Conservation (phyloP, 768 basidiomycete species). For the Lyophyllum atratum region DNA sequence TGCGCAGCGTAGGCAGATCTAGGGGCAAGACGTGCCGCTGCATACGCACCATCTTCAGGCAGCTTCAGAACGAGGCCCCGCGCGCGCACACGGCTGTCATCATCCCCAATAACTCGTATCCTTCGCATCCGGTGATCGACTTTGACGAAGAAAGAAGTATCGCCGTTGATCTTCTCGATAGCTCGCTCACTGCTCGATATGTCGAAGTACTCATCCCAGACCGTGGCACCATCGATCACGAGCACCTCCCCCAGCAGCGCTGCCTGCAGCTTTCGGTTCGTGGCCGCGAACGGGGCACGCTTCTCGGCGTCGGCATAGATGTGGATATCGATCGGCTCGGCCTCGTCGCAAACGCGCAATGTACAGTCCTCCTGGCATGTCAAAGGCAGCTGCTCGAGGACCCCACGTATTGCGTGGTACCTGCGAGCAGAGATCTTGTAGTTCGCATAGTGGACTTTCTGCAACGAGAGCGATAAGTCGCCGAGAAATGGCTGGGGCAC, state of each 20-base stretch:
- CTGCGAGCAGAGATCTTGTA: constrained; percentile 35
- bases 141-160: constrained; percentile 36
- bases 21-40: constrained; percentile 37
- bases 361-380: constrained; percentile 28
- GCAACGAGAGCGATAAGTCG: constrained; percentile 34
- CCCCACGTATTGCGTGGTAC: constrained; percentile 35
- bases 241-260: constrained; percentile 39
- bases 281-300: constrained; percentile 31
- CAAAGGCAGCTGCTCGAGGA: constrained; percentile 35
- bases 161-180: constrained; percentile 37
- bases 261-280: constrained; percentile 37
- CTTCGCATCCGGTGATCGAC: constrained; percentile 39
- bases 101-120: constrained; percentile 42
- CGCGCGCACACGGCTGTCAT: constrained; percentile 30
- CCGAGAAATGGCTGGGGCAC: constrained; percentile 38
- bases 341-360: constrained; percentile 31
- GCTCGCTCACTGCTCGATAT: constrained; percentile 38
- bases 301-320: constrained; percentile 37
- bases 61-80: constrained; percentile 32
- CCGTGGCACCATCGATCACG: constrained; percentile 28
- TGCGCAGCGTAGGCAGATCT: constrained; percentile 30
- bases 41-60: constrained; percentile 39
- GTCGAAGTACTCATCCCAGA: constrained; percentile 55
- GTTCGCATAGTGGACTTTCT: constrained; percentile 40
- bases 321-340: constrained; percentile 37